Conservation (phyloP, 2,329 filamentous ascomycete species). For the Xylogone sp. region DNA sequence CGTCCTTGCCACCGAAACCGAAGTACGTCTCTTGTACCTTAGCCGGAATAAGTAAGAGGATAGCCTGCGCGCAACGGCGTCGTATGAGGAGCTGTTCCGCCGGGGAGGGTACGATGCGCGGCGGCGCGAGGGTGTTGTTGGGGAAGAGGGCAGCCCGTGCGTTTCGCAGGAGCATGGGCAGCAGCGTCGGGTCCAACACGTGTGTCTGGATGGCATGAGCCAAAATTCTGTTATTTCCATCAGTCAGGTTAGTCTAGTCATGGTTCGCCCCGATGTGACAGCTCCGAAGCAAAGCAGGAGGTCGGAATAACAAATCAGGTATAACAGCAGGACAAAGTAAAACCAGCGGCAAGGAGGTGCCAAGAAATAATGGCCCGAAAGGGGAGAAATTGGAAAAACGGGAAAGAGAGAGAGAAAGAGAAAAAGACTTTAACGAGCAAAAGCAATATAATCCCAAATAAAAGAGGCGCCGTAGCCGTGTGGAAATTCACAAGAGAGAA, state of each 20-base stretch:
- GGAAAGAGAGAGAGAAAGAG: conserved; percentile 23
- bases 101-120: conserved; percentile 57
- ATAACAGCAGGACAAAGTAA: too few species aligned
- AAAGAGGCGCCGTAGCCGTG: conserved; percentile 15
- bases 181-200: conserved; percentile 58
- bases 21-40: conserved; percentile 31
- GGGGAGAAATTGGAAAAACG: conserved; percentile 22
- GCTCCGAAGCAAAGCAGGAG: neutral
- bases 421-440: too few species aligned
- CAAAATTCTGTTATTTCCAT: conserved; percentile 32
- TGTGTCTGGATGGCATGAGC: conserved; percentile 52
- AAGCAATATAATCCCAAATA: too few species aligned
- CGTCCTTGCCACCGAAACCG: conserved; percentile 23
- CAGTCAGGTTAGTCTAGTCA: neutral
- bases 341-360: too few species aligned
- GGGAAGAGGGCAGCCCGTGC: conserved; percentile 81
- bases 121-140: conserved; percentile 69
- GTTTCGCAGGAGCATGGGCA: conserved; percentile 65
- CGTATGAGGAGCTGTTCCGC: conserved; percentile 59
- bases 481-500: conserved; percentile 7
- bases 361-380: too few species aligned
- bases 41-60: conserved; percentile 42
- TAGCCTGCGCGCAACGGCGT: conserved; percentile 60
- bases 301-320: neutral
- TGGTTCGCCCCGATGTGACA: too few species aligned